Evolutionary conservation across 2,329 filamentous ascomycete genomes (phyloP), one percentile per base, ranked within the genome.

Genomic region (Aspergillus ochraceoroseus): DNA sequence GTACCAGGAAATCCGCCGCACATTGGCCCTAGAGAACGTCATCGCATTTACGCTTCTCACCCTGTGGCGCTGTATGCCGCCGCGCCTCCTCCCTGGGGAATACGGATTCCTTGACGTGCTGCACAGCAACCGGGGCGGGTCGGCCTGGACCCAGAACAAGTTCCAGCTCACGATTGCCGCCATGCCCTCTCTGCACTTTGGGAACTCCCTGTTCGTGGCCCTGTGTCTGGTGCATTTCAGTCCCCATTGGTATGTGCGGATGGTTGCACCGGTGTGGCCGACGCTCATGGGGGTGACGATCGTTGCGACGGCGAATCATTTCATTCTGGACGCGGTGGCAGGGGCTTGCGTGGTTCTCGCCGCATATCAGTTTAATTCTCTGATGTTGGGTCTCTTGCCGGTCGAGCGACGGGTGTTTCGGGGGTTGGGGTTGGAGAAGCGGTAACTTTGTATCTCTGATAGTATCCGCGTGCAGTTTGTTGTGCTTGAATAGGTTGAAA

Each of bases 301-400:
- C 50, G 70, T 83, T 13, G 76, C 80, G 4, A 83, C 80, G 0
- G 80, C 80, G 28, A 83, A 84, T 56, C 80, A 84, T 61, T 75
- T 82, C 58, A 68, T 84, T 35, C 72, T 85, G 3, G 81, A 84
- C 56, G 79, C 80, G 1, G 72, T 83, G 0, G 79, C 79, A 0
- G 81, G 81, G 5, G 76, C 76, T 3, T 45, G 42, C 17, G 53
- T 58, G 15, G 43, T 53, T 61, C 15, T 46, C 8, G 25, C 38
- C 11, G 55, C 54, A 14, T 56, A 49, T 9, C 26, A 36, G n/a
- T 49, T 49, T 11, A 57, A 59, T 36, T 6, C 38, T 15, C 40
- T 33, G 11, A 53, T 58, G 49, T 25, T 57, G 47, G 14, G 33
- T 23, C 37, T 58, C 32, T 38, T 59, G 37, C 52, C 51, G 25